Base-by-base conservation (phyloP, 2,329 filamentous ascomycete species). In the Claviceps pazoutovae region DNA sequence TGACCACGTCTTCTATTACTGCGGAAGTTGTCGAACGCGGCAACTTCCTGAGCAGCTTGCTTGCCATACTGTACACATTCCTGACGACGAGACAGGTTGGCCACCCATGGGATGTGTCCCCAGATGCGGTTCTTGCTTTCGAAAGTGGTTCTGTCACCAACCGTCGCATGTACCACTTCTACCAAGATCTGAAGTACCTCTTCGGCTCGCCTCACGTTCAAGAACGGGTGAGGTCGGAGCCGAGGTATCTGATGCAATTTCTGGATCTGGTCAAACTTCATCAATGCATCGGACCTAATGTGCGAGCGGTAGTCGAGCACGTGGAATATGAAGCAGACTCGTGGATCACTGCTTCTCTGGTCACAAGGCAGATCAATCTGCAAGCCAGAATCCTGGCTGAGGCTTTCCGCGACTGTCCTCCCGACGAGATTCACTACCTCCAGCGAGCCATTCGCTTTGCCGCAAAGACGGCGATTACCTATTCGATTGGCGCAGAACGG, bases 281-380 rank as follows among this genome's bases (percentile, higher is more conserved):
- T 57, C 94, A 98, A 69, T 91, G 93, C 30, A 96, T 98, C 52
- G 96, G 91, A 60, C 93, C 93, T 1, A 98, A 97, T 61, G 76
- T 90, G 26, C 62, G 94, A 55, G 93, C 91, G 2, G 80, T 96
- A 21, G 89, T 90, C 16, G 93, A 97, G 62, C 93, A 98, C 65
- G 87, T 98, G 36, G 94, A 98, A 66, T 98, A 97, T 63, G 93
- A 98, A 68, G 94, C 90, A 2, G 94, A 98, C 68, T 86, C 88
- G 19, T 98, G 93, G 93, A 97, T 98, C 50, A 94, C 88, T 53
- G 91, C 93, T 3, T 95, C 90, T 6, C 76, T 97, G 49, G 86
- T 98, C 53, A 96, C 93, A 48, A 80, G 91, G 49, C 91, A 98
- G 65, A 91, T 98, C 65, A 97, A 97, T 64, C 82, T 88, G 51